Conservation (phyloP, 495 filamentous ascomycete species). For the Amorphotheca resinae region DNA sequence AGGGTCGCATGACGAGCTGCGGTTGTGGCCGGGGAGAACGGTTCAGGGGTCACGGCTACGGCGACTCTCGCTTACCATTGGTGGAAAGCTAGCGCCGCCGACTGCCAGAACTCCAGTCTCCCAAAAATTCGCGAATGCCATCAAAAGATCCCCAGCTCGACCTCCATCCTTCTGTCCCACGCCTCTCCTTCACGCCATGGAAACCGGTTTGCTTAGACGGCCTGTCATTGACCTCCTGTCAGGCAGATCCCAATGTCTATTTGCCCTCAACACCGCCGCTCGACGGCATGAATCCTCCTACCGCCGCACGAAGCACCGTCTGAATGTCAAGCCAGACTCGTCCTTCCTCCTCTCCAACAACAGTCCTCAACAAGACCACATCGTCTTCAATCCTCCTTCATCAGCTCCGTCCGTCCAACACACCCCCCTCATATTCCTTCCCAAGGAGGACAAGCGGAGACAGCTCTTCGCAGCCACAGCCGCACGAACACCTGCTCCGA, state of each 20-base stretch:
- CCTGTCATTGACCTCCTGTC: conserved; percentile 31
- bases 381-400: conserved; percentile 94
- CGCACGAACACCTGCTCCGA: not conserved
- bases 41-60: not conserved
- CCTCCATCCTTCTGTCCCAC: not conserved
- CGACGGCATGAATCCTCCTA: conserved; percentile 40
- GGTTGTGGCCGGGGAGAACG: not conserved
- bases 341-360: conserved; percentile 39
- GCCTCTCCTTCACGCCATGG: conserved; percentile 11
- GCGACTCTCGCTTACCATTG: not conserved
- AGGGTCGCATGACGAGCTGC: conserved; percentile 10
- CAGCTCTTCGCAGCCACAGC: conserved; percentile 17
- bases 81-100: not conserved
- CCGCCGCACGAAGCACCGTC: conserved; percentile 46
- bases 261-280: conserved; percentile 29
- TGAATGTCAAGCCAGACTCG: conserved; percentile 48
- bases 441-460: conserved; percentile 60
- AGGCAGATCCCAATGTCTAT: conserved; percentile 20
- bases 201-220: conserved; percentile 19
- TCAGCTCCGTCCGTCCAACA: conserved; percentile 67
- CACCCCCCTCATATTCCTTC: conserved; percentile 85
- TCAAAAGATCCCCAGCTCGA: no score
- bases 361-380: conserved; percentile 30
- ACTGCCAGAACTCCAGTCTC: not conserved
- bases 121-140: no score